Evolutionary conservation across 257 asterid genomes (phyloP), one percentile per base, ranked within the genome.

Genomic region (Hygrophila difformis): DNA sequence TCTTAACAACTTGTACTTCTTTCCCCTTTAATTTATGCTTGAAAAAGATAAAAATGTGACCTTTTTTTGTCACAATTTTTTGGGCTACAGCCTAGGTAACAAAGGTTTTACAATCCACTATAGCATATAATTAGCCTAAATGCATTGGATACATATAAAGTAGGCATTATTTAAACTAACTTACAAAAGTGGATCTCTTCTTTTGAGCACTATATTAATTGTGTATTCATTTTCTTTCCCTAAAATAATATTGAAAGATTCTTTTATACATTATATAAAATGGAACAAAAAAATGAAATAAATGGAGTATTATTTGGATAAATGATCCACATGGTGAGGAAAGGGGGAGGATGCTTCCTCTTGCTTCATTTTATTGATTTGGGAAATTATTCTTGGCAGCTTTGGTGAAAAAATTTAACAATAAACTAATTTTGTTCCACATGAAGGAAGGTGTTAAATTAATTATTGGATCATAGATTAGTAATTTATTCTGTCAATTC

Each of bases 311-410:
- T 1, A 20, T 44, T 14, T 45, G 23, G 18, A 42, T 33, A 55
- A 46, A 47, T 63, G 47, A 51, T 26, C 59, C 80, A 54, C 76
- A 39, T 73, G 76, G 49, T 54, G 39, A 8, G 71, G 74, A 62
- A 62, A 58, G 56, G 24, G 55, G 58, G 60, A 52, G 49, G 71
- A 65, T 35, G 63, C 56, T 73, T 73, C 76, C 61, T 39, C 14
- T 26, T 5, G 39, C 36, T 39, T 49, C 61, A 45, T 39, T 57
- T 46, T 38, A 37, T 36, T 56, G 28, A 55, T 43, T 40, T 20
- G 4, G 46, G 61, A 29, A 46, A 52, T 37, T 19, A 12, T 39
- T 20, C 31, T 26, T 26, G 4, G 35, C 46, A 39, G 57, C 57
- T 47, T 62, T 54, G 46, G 34, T 24, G 8, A 5, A 41, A 22